Base-by-base conservation (phyloP, 306 rosid genomes). In the Quercus agrifolia region DNA sequence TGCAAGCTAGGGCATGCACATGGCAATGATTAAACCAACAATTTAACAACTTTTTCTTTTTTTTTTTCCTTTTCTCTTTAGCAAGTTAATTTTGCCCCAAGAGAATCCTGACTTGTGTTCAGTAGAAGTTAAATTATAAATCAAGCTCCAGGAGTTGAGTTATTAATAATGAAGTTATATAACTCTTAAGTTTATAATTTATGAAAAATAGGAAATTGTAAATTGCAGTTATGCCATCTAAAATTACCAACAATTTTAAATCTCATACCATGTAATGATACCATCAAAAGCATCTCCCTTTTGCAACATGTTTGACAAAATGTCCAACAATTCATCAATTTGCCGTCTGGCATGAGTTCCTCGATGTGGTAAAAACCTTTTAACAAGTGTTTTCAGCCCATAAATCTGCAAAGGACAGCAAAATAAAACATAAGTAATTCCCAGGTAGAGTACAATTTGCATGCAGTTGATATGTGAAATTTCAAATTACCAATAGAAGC, bases 301-400 rank as follows among this genome's bases (percentile, higher is more conserved):
- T 76, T 69, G 87, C 79, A 92, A 70, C 86, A 89, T 84, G 85
- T 63, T 76, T 77, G 84, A 80, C 77, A 91, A 79, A 81, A 85
- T 73, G 58, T 83, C 87, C 87, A 92, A 85, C 76, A 95, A 84
- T 75, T 81, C 87, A 73, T 58, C 76, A 83, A 92, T 78, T 66
- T 85, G 57, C 83, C 74, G 52, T 41, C 73, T 41, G 62, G 70
- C 84, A 49, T 74, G 84, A 80, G 76, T 86, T 76, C 88, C 91
- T 70, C 57, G 86, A 79, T 85, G 89, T 19, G 93, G 94, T 83
- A 95, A 86, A 85, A 78, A 89, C 81, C 93, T 89, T 90, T 90
- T 92, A 67, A 91, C 92, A 62, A 95, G 87, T 67, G 97, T 74
- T 92, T 92, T 91, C 83, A 95, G 86, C 80, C 90, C 98, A 86